A percentile compares a stretch with the other conserved stretches of the same genome.
These are phyloP conservation scores for Linum lewisii DNA, from an alignment of 345 rosid genomes.

Conservation along the genomic window DNA sequence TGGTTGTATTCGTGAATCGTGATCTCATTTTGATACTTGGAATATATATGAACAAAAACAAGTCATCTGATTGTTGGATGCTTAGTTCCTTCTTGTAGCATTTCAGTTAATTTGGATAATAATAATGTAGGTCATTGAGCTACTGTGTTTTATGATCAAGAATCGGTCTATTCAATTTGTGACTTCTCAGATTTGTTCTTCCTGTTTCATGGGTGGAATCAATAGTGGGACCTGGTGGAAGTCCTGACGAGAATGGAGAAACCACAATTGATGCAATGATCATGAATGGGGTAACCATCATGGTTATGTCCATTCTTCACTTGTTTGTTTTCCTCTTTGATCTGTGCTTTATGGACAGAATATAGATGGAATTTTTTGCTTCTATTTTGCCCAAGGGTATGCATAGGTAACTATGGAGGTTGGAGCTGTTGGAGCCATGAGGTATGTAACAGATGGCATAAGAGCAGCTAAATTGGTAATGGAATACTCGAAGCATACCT, in stretches of 20 bases:
- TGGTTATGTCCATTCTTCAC: not conserved
- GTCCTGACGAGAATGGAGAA: slow-evolving; percentile 94
- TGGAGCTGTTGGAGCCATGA: slow-evolving; percentile 98
- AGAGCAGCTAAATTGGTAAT: slow-evolving; percentile 79
- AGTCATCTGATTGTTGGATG: too few species aligned
- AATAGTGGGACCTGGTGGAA: slow-evolving; percentile 95
- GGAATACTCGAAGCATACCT: slow-evolving; percentile 67
- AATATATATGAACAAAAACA: too few species aligned
- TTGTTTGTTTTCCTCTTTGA: not conserved
- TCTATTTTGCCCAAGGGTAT: slow-evolving; percentile 34
- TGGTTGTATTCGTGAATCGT: too few species aligned
- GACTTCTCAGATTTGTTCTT: slow-evolving; percentile 8
- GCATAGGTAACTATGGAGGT: slow-evolving; percentile 91
- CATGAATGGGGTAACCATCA: slow-evolving; percentile 72
- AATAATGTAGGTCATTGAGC: too few species aligned
- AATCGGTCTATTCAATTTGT: slow-evolving; percentile 6
- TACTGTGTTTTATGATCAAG: too few species aligned
- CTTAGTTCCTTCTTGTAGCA: too few species aligned
- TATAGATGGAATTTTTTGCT: slow-evolving; percentile 8
- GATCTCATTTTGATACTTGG: too few species aligned
- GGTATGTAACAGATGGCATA: slow-evolving; percentile 86
- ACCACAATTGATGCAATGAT: slow-evolving; percentile 86
- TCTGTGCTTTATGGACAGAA: too few species aligned
- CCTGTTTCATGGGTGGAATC: slow-evolving; percentile 15
- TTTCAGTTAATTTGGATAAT: too few species aligned